Conservation (phyloP, 2,329 filamentous ascomycete species). For the Aureobasidium subglaciale region DNA sequence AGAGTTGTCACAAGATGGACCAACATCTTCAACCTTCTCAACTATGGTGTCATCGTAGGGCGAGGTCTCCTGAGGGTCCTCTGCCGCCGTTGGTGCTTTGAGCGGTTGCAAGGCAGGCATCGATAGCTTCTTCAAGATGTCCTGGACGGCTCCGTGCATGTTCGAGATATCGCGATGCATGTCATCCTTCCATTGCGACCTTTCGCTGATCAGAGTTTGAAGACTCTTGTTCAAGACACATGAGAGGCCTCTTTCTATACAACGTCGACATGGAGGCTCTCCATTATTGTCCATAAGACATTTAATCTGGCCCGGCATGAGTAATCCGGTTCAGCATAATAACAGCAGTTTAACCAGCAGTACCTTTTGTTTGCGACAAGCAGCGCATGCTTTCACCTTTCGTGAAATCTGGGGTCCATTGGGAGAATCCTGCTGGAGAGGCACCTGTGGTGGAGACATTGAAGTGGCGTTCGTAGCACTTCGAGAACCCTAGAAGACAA, state of each 20-base stretch:
- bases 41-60: slow-evolving; percentile 15
- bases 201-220: slow-evolving; percentile 41
- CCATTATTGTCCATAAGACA: slow-evolving; percentile 44
- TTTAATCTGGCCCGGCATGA: slow-evolving; percentile 45
- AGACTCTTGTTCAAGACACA: slow-evolving; percentile 47
- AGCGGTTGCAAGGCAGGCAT: slow-evolving; percentile 33
- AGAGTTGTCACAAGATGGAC: slow-evolving; percentile 28
- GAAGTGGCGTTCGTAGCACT: background rate
- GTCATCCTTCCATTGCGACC: slow-evolving; percentile 26
- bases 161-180: slow-evolving; percentile 23
- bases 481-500: background rate
- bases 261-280: slow-evolving; percentile 44
- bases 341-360: background rate
- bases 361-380: slow-evolving; percentile 46
- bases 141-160: slow-evolving; percentile 34
- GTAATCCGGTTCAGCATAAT: slow-evolving; percentile 26
- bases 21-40: slow-evolving; percentile 22
- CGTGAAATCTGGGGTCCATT: slow-evolving; percentile 12
- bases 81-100: slow-evolving; percentile 25
- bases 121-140: slow-evolving; percentile 33
- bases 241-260: slow-evolving; percentile 42
- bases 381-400: slow-evolving; percentile 38
- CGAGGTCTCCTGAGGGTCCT: background rate
- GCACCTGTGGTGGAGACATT: slow-evolving; percentile 7
- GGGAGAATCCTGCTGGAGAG: background rate